Evolutionary conservation across 768 basidiomycete species (phyloP).

Genomic region (Pulveroboletus sp.): DNA sequence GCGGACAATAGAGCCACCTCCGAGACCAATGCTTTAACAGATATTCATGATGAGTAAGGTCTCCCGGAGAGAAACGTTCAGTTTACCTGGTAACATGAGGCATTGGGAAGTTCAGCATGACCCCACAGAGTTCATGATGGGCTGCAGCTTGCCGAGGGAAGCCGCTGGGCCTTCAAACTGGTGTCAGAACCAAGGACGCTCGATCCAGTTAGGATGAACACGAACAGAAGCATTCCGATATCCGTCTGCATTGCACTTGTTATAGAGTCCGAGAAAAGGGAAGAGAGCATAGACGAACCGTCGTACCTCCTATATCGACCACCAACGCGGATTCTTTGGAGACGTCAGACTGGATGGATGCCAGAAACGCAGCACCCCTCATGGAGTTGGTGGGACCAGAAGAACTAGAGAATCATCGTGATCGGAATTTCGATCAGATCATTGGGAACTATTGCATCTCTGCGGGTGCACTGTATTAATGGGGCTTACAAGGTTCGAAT

Average conservation of each 20-base stretch:
- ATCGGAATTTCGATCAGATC: constrained; percentile 6
- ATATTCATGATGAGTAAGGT: background rate
- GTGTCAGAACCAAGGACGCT: constrained; percentile 9
- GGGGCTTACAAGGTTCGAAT: constrained; percentile 50
- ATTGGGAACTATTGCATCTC: constrained; percentile 3
- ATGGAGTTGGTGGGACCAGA: constrained; percentile 66
- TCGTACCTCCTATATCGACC: constrained; percentile 62
- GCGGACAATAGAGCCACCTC: constrained; percentile 56
- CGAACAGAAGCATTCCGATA: constrained; percentile 51
- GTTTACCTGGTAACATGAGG: constrained; percentile 44
- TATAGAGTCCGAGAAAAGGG: constrained; percentile 5
- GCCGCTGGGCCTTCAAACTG: constrained; percentile 39
- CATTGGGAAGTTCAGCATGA: constrained; percentile 58
- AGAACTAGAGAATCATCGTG: constrained; percentile 23
- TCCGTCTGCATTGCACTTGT: constrained; percentile 38
- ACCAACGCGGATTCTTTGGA: constrained; percentile 43
- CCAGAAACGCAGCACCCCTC: constrained; percentile 61
- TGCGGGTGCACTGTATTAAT: constrained; percentile 5
- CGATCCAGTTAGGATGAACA: constrained; percentile 2
- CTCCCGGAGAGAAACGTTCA: background rate
- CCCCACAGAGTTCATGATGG: constrained; percentile 55
- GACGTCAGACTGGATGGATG: constrained; percentile 35
- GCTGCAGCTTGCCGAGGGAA: constrained; percentile 63
- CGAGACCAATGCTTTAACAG: constrained; percentile 48
- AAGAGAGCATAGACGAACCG: constrained; percentile 28